A percentile compares a stretch with the other conserved stretches of the same genome.
phyloP scores from a whole-genome alignment of 768 basidiomycete species.

The Pisolithus orientalis region DNA sequence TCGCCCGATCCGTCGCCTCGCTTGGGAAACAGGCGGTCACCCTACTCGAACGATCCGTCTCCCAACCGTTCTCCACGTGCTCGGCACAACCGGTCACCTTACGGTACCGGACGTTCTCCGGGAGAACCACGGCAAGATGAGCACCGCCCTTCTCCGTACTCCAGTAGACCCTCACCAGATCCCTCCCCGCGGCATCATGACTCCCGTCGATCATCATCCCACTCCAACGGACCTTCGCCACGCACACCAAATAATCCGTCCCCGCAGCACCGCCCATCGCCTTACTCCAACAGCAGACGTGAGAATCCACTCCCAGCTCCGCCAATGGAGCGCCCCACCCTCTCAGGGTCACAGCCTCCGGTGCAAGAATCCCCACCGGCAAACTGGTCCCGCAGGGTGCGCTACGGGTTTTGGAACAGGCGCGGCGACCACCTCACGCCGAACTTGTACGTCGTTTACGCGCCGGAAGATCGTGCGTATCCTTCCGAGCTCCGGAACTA shows the following conservation, averaged over 20 bases:
- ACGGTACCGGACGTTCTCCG: slow-evolving; percentile 11
- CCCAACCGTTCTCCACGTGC: slow-evolving; percentile 23
- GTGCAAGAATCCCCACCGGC: slow-evolving; percentile 26
- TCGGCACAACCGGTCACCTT: slow-evolving; percentile 21
- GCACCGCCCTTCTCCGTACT: slow-evolving; percentile 16
- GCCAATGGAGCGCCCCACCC: slow-evolving; percentile 18
- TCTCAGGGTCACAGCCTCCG: slow-evolving; percentile 22
- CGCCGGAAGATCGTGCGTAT: slow-evolving; percentile 48
- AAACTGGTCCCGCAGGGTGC: slow-evolving; percentile 29
- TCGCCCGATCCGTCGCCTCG: slow-evolving; percentile 1
- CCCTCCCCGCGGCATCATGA: background rate
- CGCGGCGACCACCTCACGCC: slow-evolving; percentile 65
- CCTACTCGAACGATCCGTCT: slow-evolving; percentile 8
- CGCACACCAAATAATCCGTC: background rate
- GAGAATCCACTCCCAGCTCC: slow-evolving; percentile 27
- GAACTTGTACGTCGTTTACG: slow-evolving; percentile 56
- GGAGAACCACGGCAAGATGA: slow-evolving; percentile 22
- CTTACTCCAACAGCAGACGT: slow-evolving; percentile 7
- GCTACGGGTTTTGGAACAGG: slow-evolving; percentile 67
- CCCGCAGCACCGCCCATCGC: background rate
- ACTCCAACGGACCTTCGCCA: background rate
- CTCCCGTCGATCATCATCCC: background rate
- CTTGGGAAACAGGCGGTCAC: background rate
- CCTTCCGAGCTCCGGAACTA: slow-evolving; percentile 58
- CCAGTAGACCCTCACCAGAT: slow-evolving; percentile 4